Conservation (phyloP, 2,329 filamentous ascomycete species). For the Cercospora citrullina region DNA sequence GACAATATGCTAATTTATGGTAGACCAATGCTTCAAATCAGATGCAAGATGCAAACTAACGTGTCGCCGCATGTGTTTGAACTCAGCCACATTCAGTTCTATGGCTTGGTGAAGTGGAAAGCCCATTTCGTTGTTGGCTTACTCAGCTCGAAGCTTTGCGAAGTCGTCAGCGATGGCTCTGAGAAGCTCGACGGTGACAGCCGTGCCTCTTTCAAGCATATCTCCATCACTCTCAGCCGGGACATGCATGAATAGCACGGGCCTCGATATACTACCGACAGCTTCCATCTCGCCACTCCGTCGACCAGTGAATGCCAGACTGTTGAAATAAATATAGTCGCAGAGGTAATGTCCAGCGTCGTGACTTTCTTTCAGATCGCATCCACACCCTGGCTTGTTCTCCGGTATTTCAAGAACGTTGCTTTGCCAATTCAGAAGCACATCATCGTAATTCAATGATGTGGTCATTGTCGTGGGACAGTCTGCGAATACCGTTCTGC, state of each 20-base stretch:
- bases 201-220: conserved; percentile 37
- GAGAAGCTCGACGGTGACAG: conserved; percentile 38
- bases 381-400: conserved; percentile 30
- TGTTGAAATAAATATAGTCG: conserved; percentile 48
- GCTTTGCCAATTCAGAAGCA: conserved; percentile 34
- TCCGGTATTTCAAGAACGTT: conserved; percentile 32
- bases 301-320: conserved; percentile 39
- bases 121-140: background rate
- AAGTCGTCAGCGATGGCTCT: conserved; percentile 40
- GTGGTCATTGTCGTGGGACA: conserved; percentile 35
- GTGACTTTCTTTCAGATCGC: conserved; percentile 41
- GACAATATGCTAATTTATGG: background rate
- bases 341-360: conserved; percentile 48
- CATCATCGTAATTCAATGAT: conserved; percentile 35
- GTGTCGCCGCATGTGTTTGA: background rate
- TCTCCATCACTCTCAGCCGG: conserved; percentile 40
- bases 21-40: background rate
- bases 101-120: background rate
- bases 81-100: background rate
- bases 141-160: conserved; percentile 1
- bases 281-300: conserved; percentile 27
- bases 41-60: background rate
- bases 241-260: conserved; percentile 47
- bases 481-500: conserved; percentile 30
- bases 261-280: conserved; percentile 27